phyloP scores from a whole-genome alignment of 1,284 basidiomycete species.

The Sporisorium iseilematis-ciliati region DNA sequence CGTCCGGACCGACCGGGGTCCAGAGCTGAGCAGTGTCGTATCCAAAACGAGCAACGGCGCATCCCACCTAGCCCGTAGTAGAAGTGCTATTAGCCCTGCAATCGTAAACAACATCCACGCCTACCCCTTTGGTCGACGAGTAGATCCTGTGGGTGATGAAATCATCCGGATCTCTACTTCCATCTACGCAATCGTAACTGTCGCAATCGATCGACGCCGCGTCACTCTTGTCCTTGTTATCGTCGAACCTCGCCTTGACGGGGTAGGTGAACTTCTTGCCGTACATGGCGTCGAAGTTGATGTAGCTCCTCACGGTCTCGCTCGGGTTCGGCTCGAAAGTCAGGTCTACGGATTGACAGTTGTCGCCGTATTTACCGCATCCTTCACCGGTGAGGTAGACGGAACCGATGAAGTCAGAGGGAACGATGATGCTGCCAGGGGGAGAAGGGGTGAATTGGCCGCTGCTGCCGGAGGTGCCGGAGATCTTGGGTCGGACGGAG shows the following conservation, averaged over 20 bases:
- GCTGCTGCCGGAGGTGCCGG: conserved; percentile 25
- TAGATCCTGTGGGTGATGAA: conserved; percentile 33
- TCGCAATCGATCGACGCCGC: conserved; percentile 23
- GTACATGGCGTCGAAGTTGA: conserved; percentile 37
- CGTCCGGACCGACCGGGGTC: conserved; percentile 16
- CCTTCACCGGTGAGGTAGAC: conserved; percentile 42
- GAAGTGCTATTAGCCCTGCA: conserved; percentile 33
- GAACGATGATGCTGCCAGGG: conserved; percentile 27
- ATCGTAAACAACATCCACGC: conserved; percentile 38
- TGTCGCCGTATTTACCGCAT: conserved; percentile 36
- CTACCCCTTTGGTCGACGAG: conserved; percentile 31
- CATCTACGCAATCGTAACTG: conserved; percentile 25
- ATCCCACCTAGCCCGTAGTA: conserved; percentile 8
- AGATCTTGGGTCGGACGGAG: conserved; percentile 35
- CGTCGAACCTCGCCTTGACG: conserved; percentile 40
- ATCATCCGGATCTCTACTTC: conserved; percentile 37
- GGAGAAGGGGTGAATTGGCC: conserved; percentile 25
- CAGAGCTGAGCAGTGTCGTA: neutral
- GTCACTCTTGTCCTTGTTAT: conserved; percentile 17
- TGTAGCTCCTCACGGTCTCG: conserved; percentile 31
- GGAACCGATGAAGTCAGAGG: conserved; percentile 36
- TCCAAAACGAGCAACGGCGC: neutral
- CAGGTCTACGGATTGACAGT: conserved; percentile 35
- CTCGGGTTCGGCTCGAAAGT: conserved; percentile 37
- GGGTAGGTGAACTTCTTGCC: conserved; percentile 39